Evolutionary conservation across 179 eudicot species (phyloP), one percentile per base, ranked within the genome.

Genomic region (Nepenthes alata): DNA sequence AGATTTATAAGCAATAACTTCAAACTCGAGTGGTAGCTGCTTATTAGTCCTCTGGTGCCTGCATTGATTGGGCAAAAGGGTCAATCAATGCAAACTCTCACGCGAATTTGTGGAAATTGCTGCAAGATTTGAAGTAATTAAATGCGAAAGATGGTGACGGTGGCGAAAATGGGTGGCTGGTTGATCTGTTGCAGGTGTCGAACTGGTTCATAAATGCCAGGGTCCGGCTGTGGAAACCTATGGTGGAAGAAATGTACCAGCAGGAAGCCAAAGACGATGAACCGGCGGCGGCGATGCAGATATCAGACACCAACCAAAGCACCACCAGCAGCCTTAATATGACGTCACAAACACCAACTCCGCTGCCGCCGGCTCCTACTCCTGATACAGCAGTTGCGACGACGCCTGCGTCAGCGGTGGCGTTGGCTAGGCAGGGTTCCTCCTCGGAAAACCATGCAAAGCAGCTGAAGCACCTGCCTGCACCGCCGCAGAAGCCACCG

Each of bases 181-280:
- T 25, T 25, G 25, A 25, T 25, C 25, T 41, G 6, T 41, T 41
- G 55, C 15, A 52, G 55, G 55, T 52, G 5, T 14, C 55, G 3
- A 52, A 52, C 16, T 52, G 55, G 55, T 52, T 52, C 55, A 52
- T 52, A 52, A 52, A 52, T 52, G 55, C 55, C 2, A 52, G 55
- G 55, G 55, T 52, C 5, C 13, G 55, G 16, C 16, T 52, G 55
- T 52, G 55, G 55, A 52, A 52, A 52, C 55, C 55, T 25, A 52
- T 52, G 55, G 16, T 52, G n/a, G 55, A 52, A 52, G 55, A 52
- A 15, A 52, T 52, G 55, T 52, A 52, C 55, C 55, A 52, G 5
- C 55, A 52, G 16, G 55, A 52, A 52, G 13, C 55, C 16, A 52
- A 52, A 52, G 55, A 52, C 25, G 1, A 25, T 25, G 25, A 25